Base-by-base conservation (phyloP, 768 basidiomycete species). In the Leccinellum albellum region DNA sequence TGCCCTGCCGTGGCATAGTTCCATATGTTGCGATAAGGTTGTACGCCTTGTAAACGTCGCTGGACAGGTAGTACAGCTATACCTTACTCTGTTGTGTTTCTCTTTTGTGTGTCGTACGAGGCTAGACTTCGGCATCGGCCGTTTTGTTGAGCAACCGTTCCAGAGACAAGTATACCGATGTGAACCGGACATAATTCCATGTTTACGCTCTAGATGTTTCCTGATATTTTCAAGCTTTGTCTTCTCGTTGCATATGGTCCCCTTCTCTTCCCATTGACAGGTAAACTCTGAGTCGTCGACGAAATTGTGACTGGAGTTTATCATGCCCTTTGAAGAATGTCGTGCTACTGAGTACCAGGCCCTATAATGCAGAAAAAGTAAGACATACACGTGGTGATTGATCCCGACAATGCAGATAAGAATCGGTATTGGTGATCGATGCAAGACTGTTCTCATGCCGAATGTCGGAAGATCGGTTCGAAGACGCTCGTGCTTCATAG, bases 51-150 rank as follows among this genome's bases (percentile, higher is more conserved):
- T 59, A 13, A 59, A 59, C 2, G 46, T 44, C 37, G 4, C 28
- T 4, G 23, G 12, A 26, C 59, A 60, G 10, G 32, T 45, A 6
- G 51, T 46, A 24, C 57, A 60, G 9, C 32, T 32, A 47, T 45
- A 50, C 9, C 33, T 50, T 7, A 59, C 33, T 0, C 40, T 47
- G 1, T 42, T 5, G 6, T 60, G 57, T 4, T 23, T 26, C 7
- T 60, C 59, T 6, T 23, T 49, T 4, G 35, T 21, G 20, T 59
- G 58, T 12, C 58, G 37, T 40, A 40, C 32, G 7, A 60, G 59
- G 12, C 50, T 60, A 15, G 45, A 42, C 28, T 33, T 54, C 26
- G 0, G 42, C 59, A 60, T 60, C 2, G 58, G 21, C 13, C 26
- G 26, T 26, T 26, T 9, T 9, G 10, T 9, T 15, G 6, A 6